These are phyloP conservation scores for Albophoma yamanashiensis DNA, from an alignment of 2,329 filamentous ascomycete genomes.

Conservation along the genomic window DNA sequence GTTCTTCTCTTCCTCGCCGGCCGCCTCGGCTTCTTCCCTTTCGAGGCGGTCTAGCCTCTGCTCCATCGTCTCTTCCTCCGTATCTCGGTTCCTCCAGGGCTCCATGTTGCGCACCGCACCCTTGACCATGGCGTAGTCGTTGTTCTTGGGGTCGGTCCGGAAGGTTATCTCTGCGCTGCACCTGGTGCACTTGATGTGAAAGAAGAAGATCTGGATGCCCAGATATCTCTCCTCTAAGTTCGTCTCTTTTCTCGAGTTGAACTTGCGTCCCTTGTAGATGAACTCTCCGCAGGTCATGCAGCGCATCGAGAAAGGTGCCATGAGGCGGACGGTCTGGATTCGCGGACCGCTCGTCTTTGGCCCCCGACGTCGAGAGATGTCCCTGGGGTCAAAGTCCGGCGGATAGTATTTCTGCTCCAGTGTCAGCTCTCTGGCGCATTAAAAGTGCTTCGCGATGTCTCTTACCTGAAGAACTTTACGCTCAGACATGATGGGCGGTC, in stretches of 20 bases:
- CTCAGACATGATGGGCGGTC: slow-evolving; percentile 59
- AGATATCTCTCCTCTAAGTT: slow-evolving; percentile 83
- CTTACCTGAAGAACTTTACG: slow-evolving; percentile 58
- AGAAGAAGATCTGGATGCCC: slow-evolving; percentile 75
- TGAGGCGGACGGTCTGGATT: slow-evolving; percentile 77
- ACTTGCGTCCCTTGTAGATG: slow-evolving; percentile 89
- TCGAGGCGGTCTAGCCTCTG: slow-evolving; percentile 78
- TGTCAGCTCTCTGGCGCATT: neutral
- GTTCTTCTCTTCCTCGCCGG: slow-evolving; percentile 62
- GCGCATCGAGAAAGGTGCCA: slow-evolving; percentile 41
- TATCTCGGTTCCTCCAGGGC: slow-evolving; percentile 60
- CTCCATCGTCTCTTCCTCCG: slow-evolving; percentile 73
- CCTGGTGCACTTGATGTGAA: slow-evolving; percentile 73
- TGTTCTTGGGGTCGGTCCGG: slow-evolving; percentile 88
- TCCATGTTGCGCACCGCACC: slow-evolving; percentile 92
- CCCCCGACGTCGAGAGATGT: slow-evolving; percentile 59
- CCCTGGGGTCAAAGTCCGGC: slow-evolving; percentile 83
- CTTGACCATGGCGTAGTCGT: slow-evolving; percentile 72
- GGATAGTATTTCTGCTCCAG: slow-evolving; percentile 44
- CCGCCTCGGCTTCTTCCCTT: slow-evolving; percentile 55
- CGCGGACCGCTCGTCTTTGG: slow-evolving; percentile 68
- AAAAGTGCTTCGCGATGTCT: slow-evolving; percentile 9
- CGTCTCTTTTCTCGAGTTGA: slow-evolving; percentile 90
- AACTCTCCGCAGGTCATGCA: slow-evolving; percentile 53
- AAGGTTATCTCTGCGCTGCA: slow-evolving; percentile 85